These are phyloP conservation scores for Rosa chinensis DNA, from an alignment of 306 rosid genomes.

Conservation along the genomic window DNA sequence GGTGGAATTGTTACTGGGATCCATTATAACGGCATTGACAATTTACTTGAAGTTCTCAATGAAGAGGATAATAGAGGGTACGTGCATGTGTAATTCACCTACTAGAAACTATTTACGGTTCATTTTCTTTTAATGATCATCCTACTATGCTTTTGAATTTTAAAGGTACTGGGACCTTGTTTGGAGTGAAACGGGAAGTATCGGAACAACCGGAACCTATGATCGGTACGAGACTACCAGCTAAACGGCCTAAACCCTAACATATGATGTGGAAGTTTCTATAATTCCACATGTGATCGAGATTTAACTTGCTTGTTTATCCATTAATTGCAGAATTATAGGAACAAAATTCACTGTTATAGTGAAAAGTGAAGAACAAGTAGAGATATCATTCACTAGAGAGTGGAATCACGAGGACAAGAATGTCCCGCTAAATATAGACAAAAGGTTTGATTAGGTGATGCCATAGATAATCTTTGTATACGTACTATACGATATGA, in stretches of 20 bases:
- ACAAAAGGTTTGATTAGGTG: conserved; percentile 52
- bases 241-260: too few species aligned
- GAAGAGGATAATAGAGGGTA: conserved; percentile 69
- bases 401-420: conserved; percentile 64
- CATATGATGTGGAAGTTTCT: too few species aligned
- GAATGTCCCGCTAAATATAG: conserved; percentile 76
- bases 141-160: too few species aligned
- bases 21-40: conserved; percentile 55
- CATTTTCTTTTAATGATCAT: too few species aligned
- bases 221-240: conserved; percentile 49
- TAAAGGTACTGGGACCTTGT: conserved; percentile 85
- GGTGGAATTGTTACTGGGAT: conserved; percentile 68
- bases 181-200: conserved; percentile 58
- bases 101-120: neutral
- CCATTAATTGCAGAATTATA: conserved; percentile 45
- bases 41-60: conserved; percentile 67
- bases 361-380: conserved; percentile 74
- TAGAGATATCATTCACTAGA: conserved; percentile 81
- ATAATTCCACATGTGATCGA: too few species aligned
- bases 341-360: conserved; percentile 56
- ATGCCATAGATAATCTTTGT: neutral
- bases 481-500: neutral
- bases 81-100: neutral
- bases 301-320: neutral
- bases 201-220: conserved; percentile 52